phyloP scores from a whole-genome alignment of 306 rosid species.

The Sicyos edulis region DNA sequence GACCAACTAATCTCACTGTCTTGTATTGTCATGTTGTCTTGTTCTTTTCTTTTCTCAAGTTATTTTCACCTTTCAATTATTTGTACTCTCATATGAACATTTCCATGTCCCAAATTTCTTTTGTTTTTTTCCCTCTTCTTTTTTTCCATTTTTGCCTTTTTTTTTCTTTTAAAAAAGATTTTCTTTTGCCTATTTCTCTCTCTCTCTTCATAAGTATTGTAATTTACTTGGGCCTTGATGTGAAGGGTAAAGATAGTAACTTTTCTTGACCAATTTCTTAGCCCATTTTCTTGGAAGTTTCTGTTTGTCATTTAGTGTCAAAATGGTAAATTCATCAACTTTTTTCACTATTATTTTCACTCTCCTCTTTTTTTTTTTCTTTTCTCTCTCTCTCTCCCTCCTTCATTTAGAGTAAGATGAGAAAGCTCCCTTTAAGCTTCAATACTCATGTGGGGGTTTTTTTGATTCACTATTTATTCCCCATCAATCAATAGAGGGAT shows the following conservation, averaged over 20 bases:
- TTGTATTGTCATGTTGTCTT: not conserved
- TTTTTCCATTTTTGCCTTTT: not conserved
- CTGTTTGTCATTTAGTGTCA: not conserved
- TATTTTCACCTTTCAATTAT: not conserved
- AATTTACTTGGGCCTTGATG: slow-evolving; percentile 6
- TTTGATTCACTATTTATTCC: not conserved
- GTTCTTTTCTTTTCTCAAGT: not conserved
- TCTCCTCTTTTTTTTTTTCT: not conserved
- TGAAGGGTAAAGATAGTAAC: slow-evolving; percentile 7
- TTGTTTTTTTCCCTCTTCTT: not conserved
- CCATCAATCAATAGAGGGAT: not conserved
- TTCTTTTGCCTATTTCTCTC: not conserved
- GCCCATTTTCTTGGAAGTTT: slow-evolving; percentile 38
- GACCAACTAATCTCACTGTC: slow-evolving; percentile 9
- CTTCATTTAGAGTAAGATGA: not conserved
- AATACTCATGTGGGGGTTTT: not conserved
- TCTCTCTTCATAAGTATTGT: not conserved
- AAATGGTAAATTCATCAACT: not conserved
- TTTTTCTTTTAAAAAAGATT: too few species aligned
- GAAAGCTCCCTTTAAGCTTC: not conserved
- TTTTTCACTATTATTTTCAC: not conserved
- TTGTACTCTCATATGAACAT: not conserved
- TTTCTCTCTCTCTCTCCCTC: not conserved
- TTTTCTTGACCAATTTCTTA: not conserved
- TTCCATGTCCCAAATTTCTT: not conserved